phyloP scores from a whole-genome alignment of 441 rosid species.

The Corymbia citriodora region DNA sequence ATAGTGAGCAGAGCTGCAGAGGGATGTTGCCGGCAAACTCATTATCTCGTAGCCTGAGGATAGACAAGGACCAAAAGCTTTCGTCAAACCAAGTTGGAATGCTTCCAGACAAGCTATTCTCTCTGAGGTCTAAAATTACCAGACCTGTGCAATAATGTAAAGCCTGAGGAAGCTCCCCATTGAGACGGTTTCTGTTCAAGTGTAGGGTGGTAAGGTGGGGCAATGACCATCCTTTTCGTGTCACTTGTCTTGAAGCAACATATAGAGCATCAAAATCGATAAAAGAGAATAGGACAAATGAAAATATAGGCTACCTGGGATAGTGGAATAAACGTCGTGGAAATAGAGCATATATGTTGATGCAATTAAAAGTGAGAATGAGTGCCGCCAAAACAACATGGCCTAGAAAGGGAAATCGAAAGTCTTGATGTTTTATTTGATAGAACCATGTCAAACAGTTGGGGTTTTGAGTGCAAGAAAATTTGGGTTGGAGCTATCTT shows the following conservation, averaged over 20 bases:
- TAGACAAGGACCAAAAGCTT: neutral
- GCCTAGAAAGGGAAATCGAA: neutral
- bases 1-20: neutral
- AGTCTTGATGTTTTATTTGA: neutral
- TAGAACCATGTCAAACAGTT: neutral
- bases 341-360: neutral
- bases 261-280: neutral
- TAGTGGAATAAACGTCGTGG: neutral
- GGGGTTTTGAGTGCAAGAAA: neutral
- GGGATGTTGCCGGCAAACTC: neutral
- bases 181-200: neutral
- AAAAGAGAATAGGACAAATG: neutral
- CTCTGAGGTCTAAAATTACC: neutral
- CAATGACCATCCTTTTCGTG: neutral
- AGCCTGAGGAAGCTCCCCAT: neutral
- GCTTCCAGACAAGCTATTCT: neutral
- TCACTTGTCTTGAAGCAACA: neutral
- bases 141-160: neutral
- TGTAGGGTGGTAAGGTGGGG: neutral
- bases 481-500: neutral
- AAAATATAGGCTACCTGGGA: neutral
- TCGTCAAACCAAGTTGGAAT: neutral
- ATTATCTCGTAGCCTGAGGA: neutral
- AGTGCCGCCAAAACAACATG: neutral
- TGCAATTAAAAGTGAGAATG: neutral